Base-by-base conservation (phyloP, 352 stramenopile species). In the Globisporangium radiosum region DNA sequence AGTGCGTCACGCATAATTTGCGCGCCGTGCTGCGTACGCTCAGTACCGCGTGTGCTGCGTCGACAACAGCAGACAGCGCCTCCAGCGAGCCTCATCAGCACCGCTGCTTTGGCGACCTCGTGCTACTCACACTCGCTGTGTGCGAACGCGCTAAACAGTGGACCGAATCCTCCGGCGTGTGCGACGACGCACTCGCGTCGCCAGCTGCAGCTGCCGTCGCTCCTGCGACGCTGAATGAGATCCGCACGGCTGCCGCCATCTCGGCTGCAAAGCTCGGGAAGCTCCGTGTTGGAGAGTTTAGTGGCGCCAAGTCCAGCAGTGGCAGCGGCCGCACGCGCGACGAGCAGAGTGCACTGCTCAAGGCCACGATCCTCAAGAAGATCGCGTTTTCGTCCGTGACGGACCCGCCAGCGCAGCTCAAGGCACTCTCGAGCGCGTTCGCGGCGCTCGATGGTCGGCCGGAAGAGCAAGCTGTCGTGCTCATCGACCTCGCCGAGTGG, bases 401-500 rank as follows among this genome's bases (percentile, higher is more conserved):
- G 17, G 70, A 90, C 38, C 77, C 78, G 10, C 63, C 70, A 1
- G 66, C 71, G 6, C 81, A 92, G 52, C 69, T 92, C 1, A 85
- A 85, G 52, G 66, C 73, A 5, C 56, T 92, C 0, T 69, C 71
- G 2, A 71, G 66, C 5, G 86, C 88, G 1, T 72, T 90, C 38
- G 69, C 78, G 13, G 71, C 80, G 43, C 62, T 97, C 4, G 72
- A 81, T 6, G 80, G 70, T 11, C 73, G 69, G 36, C 47, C 69
- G 14, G 86, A 96, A 62, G 73, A 89, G 51, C 77, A 88, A 52
- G 63, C 77, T 8, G 48, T 87, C 14, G 59, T 88, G 25, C 59
- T 95, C 15, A 59, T 96, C 0, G 87, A 96, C 47, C 79, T 96
- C 52, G 87, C 79, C 5, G 88, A 97, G 61, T 97, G 87, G 87